phyloP scores from a whole-genome alignment of 805 yeast genomes.

The Cyberlindnera euphorbiiphila region DNA sequence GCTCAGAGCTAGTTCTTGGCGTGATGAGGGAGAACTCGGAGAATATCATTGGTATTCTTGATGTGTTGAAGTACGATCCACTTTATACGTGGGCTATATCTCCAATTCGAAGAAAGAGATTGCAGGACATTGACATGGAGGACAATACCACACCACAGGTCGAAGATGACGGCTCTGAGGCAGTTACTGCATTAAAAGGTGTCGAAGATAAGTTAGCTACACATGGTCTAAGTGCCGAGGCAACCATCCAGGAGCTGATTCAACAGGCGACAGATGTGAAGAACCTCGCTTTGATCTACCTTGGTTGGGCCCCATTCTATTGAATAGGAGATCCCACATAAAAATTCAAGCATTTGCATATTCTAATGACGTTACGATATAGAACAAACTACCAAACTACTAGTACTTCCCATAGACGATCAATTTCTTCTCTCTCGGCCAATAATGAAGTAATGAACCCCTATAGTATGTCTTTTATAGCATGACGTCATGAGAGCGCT shows the following conservation, averaged over 20 bases:
- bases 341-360: too few species aligned
- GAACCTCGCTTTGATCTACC: slow-evolving; percentile 70
- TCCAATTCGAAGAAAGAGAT: slow-evolving; percentile 55
- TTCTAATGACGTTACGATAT: too few species aligned
- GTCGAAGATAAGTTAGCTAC: slow-evolving; percentile 69
- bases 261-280: slow-evolving; percentile 66
- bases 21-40: slow-evolving; percentile 64
- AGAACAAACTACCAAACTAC: too few species aligned
- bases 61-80: slow-evolving; percentile 89
- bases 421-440: too few species aligned
- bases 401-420: too few species aligned
- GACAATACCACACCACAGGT: slow-evolving; percentile 6
- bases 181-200: slow-evolving; percentile 68
- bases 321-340: too few species aligned
- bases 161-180: slow-evolving; percentile 44
- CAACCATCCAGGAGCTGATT: slow-evolving; percentile 76
- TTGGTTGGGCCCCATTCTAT: slow-evolving; percentile 83
- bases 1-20: slow-evolving; percentile 69
- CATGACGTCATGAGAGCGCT: too few species aligned
- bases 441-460: too few species aligned
- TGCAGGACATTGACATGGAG: slow-evolving; percentile 38
- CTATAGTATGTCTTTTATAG: too few species aligned
- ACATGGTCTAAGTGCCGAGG: slow-evolving; percentile 72
- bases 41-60: slow-evolving; percentile 74
- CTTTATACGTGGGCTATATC: slow-evolving; percentile 88